Evolutionary conservation across 371 early-diverging fungal genomes (phyloP).

Genomic region (Saksenaea oblongispora): DNA sequence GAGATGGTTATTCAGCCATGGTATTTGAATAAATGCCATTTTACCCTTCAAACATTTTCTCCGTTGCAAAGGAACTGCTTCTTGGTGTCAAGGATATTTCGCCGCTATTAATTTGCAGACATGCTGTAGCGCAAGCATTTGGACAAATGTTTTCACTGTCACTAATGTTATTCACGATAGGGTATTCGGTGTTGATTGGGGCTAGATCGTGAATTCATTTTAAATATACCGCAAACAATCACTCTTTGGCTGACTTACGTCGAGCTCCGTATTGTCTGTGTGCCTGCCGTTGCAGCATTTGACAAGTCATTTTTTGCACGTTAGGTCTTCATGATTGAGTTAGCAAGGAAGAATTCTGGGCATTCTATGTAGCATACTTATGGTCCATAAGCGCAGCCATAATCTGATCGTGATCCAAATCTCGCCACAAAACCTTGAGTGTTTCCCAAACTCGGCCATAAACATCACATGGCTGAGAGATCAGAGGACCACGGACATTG

Average conservation of each 20-base stretch:
- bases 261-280: background rate
- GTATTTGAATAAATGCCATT: background rate
- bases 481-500: slow-evolving; percentile 14
- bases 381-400: slow-evolving; percentile 21
- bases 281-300: slow-evolving; percentile 21
- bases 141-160: background rate
- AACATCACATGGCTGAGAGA: slow-evolving; percentile 18
- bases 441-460: slow-evolving; percentile 43
- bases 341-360: background rate
- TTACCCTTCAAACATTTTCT: background rate
- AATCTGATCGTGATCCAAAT: slow-evolving; percentile 29
- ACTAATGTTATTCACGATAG: background rate
- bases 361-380: slow-evolving; percentile 12
- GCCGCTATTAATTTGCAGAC: background rate
- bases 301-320: slow-evolving; percentile 37
- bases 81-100: background rate
- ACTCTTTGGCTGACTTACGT: slow-evolving; percentile 10
- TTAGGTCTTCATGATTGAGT: slow-evolving; percentile 23
- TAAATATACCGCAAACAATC: background rate
- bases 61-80: background rate
- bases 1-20: background rate
- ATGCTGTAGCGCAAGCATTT: background rate
- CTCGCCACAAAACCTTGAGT: slow-evolving; percentile 43
- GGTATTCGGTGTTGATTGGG: background rate
- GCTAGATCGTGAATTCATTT: background rate